Conservation (phyloP, 2,329 filamentous ascomycete genomes). For the Phialocephala sp. region DNA sequence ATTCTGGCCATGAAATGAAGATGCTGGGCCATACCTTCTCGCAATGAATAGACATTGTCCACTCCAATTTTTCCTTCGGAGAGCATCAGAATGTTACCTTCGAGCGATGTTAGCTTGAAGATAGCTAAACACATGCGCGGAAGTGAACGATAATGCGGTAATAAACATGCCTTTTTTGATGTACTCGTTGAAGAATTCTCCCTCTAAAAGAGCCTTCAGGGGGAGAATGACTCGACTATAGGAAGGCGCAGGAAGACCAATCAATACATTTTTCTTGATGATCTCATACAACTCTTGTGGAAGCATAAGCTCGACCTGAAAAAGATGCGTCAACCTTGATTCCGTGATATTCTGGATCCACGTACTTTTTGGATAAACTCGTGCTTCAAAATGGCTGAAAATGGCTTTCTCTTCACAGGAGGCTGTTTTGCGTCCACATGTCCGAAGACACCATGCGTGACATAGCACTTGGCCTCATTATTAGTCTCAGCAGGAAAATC, state of each 20-base stretch:
- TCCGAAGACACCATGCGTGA: slow-evolving; percentile 70
- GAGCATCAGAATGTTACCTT: slow-evolving; percentile 82
- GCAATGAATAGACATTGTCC: slow-evolving; percentile 75
- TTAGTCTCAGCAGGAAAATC: slow-evolving; percentile 46
- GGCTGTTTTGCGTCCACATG: slow-evolving; percentile 74
- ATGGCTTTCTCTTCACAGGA: slow-evolving; percentile 77
- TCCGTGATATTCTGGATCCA: neutral
- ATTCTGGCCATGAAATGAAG: slow-evolving; percentile 19
- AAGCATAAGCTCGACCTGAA: slow-evolving; percentile 72
- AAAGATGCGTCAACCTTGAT: neutral
- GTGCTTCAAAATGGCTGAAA: slow-evolving; percentile 68
- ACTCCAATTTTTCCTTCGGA: slow-evolving; percentile 75
- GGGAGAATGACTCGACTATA: slow-evolving; percentile 77
- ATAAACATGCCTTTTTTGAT: slow-evolving; percentile 63
- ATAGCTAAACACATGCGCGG: neutral
- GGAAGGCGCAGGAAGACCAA: slow-evolving; percentile 46
- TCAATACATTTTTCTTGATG: slow-evolving; percentile 58
- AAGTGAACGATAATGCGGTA: neutral
- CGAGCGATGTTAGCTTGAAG: slow-evolving; percentile 14
- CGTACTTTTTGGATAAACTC: slow-evolving; percentile 72
- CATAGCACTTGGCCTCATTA: slow-evolving; percentile 69
- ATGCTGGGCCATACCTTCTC: slow-evolving; percentile 59
- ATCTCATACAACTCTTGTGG: slow-evolving; percentile 65
- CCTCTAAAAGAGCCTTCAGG: slow-evolving; percentile 72
- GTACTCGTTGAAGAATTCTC: slow-evolving; percentile 81